Base-by-base conservation (phyloP, 2,329 filamentous ascomycete genomes). In the Niveomyces coronatus region DNA sequence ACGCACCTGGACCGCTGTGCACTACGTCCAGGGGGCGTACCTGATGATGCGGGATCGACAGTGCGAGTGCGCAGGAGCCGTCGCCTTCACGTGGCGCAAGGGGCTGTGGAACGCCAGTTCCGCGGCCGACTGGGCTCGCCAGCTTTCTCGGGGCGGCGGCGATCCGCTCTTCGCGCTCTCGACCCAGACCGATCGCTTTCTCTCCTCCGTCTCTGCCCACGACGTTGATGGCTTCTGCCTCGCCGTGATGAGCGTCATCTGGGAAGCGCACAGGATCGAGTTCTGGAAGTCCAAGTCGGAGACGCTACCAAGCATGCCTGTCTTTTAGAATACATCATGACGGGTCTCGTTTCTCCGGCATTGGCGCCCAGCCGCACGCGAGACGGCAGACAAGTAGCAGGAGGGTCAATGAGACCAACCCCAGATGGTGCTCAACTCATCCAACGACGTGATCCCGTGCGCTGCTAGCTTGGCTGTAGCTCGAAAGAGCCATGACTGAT, bases 101-200 rank as follows among this genome's bases (percentile, higher is more conserved):
- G 53, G 53, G 5, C 31, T 54, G 3, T 56, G 53, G 53, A 48
- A 52, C 17, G 49, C 50, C 1, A 7, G 37, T 3, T 49, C 50
- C 1, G 48, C 54, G 1, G 37, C 37, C 3, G 36, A 39, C 0
- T 58, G 56, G 56, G 33, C 37, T 3, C 19, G 31, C 5, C 14
- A 45, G 19, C 7, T 45, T n/a, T n/a, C n/a, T n/a, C n/a, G n/a
- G n/a, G n/a, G 4, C 22, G 36, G 9, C 27, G 26, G 24, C 19
- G 43, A 41, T 33, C 45, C 45, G 1, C 19, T 45, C 22, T 44
- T 44, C 24, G 14, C 17, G 14, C 15, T 16, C 15, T 30, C 14
- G 9, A 9, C 5, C 9, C 14, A 15, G 14, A 30, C 14, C 14
- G 14, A 30, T 16, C 28, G 17, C 14, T 7, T 14, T 16, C 15